These are phyloP conservation scores for Saccharomycopsis hybrid DNA, from an alignment of 1,139 yeast species.

Conservation along the genomic window DNA sequence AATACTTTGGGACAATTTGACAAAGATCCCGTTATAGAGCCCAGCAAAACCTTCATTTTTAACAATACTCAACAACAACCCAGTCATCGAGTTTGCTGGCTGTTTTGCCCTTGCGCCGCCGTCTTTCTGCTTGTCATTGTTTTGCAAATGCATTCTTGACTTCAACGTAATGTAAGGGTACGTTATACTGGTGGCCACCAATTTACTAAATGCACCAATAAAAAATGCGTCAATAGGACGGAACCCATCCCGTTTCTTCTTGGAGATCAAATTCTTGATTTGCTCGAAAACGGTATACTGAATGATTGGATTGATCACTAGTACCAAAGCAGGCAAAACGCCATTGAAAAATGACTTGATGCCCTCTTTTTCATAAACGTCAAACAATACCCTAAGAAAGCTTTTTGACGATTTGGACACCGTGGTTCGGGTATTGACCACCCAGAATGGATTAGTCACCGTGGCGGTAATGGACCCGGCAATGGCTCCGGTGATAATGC, in stretches of 20 bases:
- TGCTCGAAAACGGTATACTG: constrained; percentile 93
- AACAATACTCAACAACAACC: constrained; percentile 37
- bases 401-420: constrained; percentile 36
- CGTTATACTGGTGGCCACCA: constrained; percentile 78
- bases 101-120: too few species aligned
- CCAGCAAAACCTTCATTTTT: constrained; percentile 50
- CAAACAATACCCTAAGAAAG: constrained; percentile 42
- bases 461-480: constrained; percentile 86
- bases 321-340: constrained; percentile 75
- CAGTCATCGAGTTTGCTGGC: constrained; percentile 23
- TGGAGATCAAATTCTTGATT: constrained; percentile 58
- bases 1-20: constrained; percentile 78
- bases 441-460: constrained; percentile 94
- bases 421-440: constrained; percentile 84
- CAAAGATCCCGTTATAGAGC: constrained; percentile 73
- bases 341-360: constrained; percentile 71
- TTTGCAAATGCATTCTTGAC: constrained; percentile 75
- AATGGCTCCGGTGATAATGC: constrained; percentile 73
- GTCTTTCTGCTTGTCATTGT: constrained; percentile 29
- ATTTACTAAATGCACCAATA: constrained; percentile 85
- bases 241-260: constrained; percentile 33
- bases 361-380: constrained; percentile 70
- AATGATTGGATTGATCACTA: constrained; percentile 83
- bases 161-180: constrained; percentile 90
- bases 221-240: constrained; percentile 69